Evolutionary conservation across 75 land plant species (phyloP).

Genomic region (Ceratopteris richardii): DNA sequence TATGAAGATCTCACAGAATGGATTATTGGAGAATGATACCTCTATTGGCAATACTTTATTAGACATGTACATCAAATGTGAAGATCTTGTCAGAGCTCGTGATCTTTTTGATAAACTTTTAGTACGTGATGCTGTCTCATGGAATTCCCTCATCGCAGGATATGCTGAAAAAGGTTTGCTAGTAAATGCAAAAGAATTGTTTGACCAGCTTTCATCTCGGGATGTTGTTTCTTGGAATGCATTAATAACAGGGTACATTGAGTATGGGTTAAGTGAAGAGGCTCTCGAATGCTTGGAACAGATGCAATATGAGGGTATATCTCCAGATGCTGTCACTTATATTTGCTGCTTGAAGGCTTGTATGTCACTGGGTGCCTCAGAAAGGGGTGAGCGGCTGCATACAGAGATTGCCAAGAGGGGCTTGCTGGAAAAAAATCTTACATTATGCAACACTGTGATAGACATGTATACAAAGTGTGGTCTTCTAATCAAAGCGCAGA

Average conservation of each 20-base stretch:
- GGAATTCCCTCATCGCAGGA: conserved; percentile 4
- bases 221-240: conserved; percentile 14
- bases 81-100: background rate
- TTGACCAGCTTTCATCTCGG: conserved; percentile 7
- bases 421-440: conserved; percentile 8
- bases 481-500: conserved; percentile 8
- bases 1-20: background rate
- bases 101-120: conserved; percentile 1
- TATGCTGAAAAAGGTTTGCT: conserved; percentile 10
- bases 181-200: conserved; percentile 6
- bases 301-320: background rate
- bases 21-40: background rate
- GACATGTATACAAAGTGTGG: conserved; percentile 28
- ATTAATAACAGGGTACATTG: conserved; percentile 1
- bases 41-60: background rate
- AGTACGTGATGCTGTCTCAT: conserved; percentile 2
- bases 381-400: conserved; percentile 22
- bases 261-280: conserved; percentile 1
- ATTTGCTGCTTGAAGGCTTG: conserved; percentile 7
- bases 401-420: conserved; percentile 27
- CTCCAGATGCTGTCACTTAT: conserved; percentile 2
- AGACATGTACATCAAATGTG: conserved; percentile 4
- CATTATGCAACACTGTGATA: conserved; percentile 28
- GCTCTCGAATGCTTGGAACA: background rate
- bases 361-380: conserved; percentile 4